Percentiles rank a stretch among this genome's conserved stretches.
phyloP scores from a whole-genome alignment of 805 yeast genomes.

The Lipomyces starkeyi region DNA sequence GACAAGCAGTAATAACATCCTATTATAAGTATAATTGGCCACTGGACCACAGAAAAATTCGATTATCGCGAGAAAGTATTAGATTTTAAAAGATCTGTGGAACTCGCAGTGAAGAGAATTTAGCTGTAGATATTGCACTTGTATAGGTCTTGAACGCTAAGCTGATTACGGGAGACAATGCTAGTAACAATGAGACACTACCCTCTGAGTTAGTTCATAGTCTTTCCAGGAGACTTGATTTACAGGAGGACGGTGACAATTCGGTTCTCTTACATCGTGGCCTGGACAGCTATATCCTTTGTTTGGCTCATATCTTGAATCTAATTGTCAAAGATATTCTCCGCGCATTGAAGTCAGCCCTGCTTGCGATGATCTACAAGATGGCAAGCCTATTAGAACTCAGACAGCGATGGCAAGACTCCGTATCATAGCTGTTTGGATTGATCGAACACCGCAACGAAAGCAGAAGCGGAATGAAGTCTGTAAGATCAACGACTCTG shows the following conservation, averaged over 20 bases:
- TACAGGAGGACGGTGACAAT: neutral
- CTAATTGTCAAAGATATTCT: neutral
- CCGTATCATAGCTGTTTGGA: neutral
- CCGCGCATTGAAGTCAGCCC: neutral
- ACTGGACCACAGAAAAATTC: conserved; percentile 6
- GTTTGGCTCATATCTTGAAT: neutral
- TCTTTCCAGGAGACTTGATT: neutral
- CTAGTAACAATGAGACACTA: conserved; percentile 4
- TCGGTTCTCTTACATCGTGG: conserved; percentile 7
- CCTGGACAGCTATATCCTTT: conserved; percentile 1
- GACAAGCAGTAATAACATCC: conserved; percentile 8
- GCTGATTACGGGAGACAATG: conserved; percentile 7
- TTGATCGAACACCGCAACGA: conserved; percentile 8
- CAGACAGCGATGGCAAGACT: neutral
- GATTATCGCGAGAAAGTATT: conserved; percentile 2
- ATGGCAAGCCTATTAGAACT: neutral
- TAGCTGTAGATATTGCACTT: conserved; percentile 4
- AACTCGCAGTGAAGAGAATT: conserved; percentile 1
- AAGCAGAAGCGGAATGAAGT: neutral
- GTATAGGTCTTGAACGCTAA: conserved; percentile 8
- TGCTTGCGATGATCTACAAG: neutral
- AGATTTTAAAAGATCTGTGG: conserved; percentile 4
- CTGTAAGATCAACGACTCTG: neutral
- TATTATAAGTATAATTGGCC: conserved; percentile 6
- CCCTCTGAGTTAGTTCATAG: conserved; percentile 3